Conservation (phyloP, 345 rosid genomes). For the Brassica nigra region DNA sequence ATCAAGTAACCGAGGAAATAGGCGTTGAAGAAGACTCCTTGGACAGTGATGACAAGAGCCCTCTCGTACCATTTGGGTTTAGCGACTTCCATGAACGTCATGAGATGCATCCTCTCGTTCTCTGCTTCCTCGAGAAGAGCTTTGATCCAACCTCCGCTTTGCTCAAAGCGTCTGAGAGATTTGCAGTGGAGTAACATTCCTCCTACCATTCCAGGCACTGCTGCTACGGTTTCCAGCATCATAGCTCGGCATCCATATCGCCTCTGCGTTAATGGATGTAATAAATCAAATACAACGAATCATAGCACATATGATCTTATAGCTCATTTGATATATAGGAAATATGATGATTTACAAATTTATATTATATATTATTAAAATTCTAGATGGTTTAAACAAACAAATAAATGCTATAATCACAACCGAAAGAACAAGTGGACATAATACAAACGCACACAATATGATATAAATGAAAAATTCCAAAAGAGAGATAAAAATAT, state of each 20-base stretch:
- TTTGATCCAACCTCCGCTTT: constrained; percentile 86
- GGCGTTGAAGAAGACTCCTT: constrained; percentile 78
- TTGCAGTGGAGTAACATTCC: constrained; percentile 79
- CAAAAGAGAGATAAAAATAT: neutral
- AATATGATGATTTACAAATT: no score
- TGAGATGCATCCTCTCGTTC: constrained; percentile 88
- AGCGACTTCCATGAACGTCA: constrained; percentile 86
- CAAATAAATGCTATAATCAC: neutral
- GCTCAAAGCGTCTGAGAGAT: constrained; percentile 70
- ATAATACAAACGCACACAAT: neutral
- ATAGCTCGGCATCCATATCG: constrained; percentile 80
- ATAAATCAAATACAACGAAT: neutral
- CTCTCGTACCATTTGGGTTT: constrained; percentile 80
- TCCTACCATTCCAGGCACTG: constrained; percentile 84
- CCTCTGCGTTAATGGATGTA: constrained; percentile 38
- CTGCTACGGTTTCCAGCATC: constrained; percentile 91
- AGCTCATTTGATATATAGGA: no score
- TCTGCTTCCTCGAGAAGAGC: constrained; percentile 80
- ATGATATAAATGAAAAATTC: neutral
- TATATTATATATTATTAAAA: neutral
- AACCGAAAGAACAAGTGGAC: neutral
- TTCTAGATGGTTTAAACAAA: neutral
- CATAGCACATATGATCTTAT: neutral
- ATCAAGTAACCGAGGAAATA: constrained; percentile 69
- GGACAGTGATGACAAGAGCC: constrained; percentile 67